These are phyloP conservation scores for Claviceps purpurea DNA, from an alignment of 2,329 filamentous ascomycete genomes.

Conservation along the genomic window DNA sequence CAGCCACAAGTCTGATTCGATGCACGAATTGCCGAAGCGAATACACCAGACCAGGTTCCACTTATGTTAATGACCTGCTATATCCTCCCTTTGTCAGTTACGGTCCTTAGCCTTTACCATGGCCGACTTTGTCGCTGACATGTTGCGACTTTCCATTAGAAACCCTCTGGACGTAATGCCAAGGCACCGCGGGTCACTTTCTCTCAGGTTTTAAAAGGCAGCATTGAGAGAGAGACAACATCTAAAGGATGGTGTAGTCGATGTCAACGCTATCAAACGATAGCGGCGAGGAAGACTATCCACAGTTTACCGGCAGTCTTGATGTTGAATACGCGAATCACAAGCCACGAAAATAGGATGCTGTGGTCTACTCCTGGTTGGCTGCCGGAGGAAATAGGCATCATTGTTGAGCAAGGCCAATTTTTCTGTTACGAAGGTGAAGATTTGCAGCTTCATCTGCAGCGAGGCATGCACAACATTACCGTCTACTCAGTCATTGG, in stretches of 20 bases:
- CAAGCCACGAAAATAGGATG: constrained; percentile 56
- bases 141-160: constrained; percentile 19
- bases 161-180: constrained; percentile 32
- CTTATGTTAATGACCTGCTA: constrained; percentile 72
- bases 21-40: constrained; percentile 84
- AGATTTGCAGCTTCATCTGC: constrained; percentile 67
- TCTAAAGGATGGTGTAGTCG: constrained; percentile 87
- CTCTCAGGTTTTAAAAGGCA: constrained; percentile 82
- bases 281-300: constrained; percentile 74
- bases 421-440: constrained; percentile 93
- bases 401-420: constrained; percentile 81
- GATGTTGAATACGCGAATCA: constrained; percentile 72
- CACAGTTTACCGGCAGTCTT: constrained; percentile 73
- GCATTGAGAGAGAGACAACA: constrained; percentile 78
- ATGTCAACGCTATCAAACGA: constrained; percentile 81
- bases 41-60: constrained; percentile 64
- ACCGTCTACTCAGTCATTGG: constrained; percentile 86
- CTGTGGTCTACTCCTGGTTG: constrained; percentile 85
- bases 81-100: constrained; percentile 45
- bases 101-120: background rate
- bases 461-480: constrained; percentile 67
- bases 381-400: constrained; percentile 85
- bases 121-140: background rate
- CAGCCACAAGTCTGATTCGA: constrained; percentile 58
- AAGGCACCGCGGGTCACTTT: constrained; percentile 53